These are phyloP conservation scores for Crucibulum laeve DNA, from an alignment of 768 basidiomycete species.

Conservation along the genomic window DNA sequence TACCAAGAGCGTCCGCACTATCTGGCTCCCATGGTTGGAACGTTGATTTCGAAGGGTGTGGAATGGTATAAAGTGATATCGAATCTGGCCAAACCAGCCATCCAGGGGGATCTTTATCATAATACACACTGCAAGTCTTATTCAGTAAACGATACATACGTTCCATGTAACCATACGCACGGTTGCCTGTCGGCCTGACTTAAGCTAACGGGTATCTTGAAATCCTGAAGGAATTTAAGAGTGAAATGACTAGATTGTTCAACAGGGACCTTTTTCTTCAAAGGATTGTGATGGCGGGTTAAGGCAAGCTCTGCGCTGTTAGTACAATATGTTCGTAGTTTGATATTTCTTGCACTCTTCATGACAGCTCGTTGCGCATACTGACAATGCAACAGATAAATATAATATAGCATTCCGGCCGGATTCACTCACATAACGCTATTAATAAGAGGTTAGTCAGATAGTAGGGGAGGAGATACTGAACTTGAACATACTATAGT, in stretches of 20 bases:
- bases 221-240: constrained; percentile 48
- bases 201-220: constrained; percentile 44
- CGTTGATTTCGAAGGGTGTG: constrained; percentile 43
- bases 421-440: constrained; percentile 57
- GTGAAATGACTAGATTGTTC: constrained; percentile 51
- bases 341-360: constrained; percentile 74
- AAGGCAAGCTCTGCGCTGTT: constrained; percentile 56
- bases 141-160: neutral
- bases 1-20: constrained; percentile 45
- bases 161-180: constrained; percentile 29
- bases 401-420: neutral
- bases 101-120: constrained; percentile 56
- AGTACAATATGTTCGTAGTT: constrained; percentile 68
- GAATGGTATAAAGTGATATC: constrained; percentile 40
- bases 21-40: constrained; percentile 57
- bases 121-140: constrained; percentile 35
- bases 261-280: constrained; percentile 48
- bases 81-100: constrained; percentile 63
- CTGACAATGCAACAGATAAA: constrained; percentile 24
- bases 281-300: constrained; percentile 62
- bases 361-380: constrained; percentile 73
- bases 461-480: neutral
- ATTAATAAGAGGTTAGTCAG: constrained; percentile 1
- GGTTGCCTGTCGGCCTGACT: constrained; percentile 27
- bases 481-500: constrained; percentile 49